Conservation (phyloP, 768 basidiomycete species). For the Hericium rajendrae region DNA sequence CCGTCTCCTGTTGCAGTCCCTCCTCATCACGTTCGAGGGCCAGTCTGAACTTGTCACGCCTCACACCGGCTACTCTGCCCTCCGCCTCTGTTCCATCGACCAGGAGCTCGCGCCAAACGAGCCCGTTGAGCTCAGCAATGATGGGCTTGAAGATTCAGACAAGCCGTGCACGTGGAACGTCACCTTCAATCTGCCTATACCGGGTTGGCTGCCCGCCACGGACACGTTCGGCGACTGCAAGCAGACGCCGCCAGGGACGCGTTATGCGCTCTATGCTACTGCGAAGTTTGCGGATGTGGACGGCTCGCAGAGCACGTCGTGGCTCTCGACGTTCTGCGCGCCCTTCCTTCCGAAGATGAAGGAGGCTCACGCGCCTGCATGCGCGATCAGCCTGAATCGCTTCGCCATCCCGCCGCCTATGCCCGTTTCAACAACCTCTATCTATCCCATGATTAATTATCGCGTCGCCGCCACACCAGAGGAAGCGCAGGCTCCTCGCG, state of each 20-base stretch:
- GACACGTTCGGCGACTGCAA: conserved; percentile 30
- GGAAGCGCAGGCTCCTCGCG: conserved; percentile 4
- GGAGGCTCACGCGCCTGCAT: conserved; percentile 29
- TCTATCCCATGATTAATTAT: conserved; percentile 29
- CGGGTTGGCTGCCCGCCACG: conserved; percentile 80
- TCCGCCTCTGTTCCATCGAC: conserved; percentile 59
- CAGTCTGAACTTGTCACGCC: conserved; percentile 68
- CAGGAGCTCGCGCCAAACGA: conserved; percentile 49
- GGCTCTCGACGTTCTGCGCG: conserved; percentile 44
- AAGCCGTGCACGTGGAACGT: conserved; percentile 63
- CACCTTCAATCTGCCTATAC: conserved; percentile 73
- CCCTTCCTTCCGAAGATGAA: conserved; percentile 40
- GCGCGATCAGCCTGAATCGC: conserved; percentile 41
- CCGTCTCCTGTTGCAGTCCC: conserved; percentile 53
- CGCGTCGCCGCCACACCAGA: conserved; percentile 14
- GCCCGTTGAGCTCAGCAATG: conserved; percentile 53
- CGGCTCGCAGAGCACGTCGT: conserved; percentile 27
- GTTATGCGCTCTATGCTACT: conserved; percentile 58
- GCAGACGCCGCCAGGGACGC: conserved; percentile 41
- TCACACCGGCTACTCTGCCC: conserved; percentile 52
- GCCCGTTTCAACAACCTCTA: conserved; percentile 23
- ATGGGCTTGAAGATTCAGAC: conserved; percentile 47
- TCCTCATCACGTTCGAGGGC: conserved; percentile 76
- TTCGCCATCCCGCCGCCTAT: conserved; percentile 32
- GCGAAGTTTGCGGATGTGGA: conserved; percentile 47